Conservation (phyloP, 805 yeast species). For the Wickerhamiella hasegawae region DNA sequence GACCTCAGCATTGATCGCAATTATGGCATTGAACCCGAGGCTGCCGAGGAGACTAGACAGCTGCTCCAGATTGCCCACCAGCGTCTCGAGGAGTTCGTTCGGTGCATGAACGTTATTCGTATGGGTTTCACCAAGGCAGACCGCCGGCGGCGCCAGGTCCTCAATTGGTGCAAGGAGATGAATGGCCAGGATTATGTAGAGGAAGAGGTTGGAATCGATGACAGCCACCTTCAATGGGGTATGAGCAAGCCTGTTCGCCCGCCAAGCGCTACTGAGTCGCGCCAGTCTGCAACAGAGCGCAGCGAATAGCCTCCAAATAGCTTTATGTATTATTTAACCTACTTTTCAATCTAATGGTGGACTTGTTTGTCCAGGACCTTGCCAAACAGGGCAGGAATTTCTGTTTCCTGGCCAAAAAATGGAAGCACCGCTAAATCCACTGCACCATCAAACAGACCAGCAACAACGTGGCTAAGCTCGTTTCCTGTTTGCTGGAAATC, state of each 20-base stretch:
- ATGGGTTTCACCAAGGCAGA: constrained; percentile 66
- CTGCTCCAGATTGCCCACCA: constrained; percentile 65
- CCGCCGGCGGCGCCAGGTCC: constrained; percentile 50
- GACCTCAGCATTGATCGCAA: constrained; percentile 30
- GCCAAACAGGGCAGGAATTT: background rate
- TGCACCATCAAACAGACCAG: constrained; percentile 46
- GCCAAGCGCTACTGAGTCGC: background rate
- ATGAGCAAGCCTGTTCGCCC: background rate
- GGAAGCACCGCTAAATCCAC: constrained; percentile 28
- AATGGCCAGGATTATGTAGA: constrained; percentile 41
- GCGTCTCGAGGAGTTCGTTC: constrained; percentile 70
- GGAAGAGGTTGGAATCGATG: constrained; percentile 17
- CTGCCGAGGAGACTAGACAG: constrained; percentile 56
- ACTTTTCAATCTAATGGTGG: background rate
- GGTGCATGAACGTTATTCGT: constrained; percentile 60
- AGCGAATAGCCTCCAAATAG: background rate
- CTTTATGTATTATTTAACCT: background rate
- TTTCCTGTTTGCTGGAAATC: constrained; percentile 93
- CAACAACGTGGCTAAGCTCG: constrained; percentile 48
- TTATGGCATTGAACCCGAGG: constrained; percentile 35
- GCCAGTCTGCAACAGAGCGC: constrained; percentile 2
- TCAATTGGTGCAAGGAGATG: constrained; percentile 77
- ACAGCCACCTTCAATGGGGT: background rate
- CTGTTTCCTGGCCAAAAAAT: background rate
- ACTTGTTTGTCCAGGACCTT: background rate